phyloP scores from a whole-genome alignment of 305 asterid genomes.

The Fraxinus ornus region DNA sequence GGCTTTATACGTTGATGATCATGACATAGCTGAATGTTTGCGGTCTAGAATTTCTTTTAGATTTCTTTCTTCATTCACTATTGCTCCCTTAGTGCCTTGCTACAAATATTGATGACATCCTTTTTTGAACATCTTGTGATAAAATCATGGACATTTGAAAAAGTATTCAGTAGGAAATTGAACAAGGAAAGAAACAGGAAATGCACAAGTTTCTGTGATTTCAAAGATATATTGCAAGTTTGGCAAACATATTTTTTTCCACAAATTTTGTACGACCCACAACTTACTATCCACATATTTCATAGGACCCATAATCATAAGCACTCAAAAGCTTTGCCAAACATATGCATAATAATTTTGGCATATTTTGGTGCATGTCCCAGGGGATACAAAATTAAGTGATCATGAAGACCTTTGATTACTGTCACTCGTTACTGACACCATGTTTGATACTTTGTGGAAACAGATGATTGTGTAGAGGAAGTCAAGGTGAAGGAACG shows the following conservation, averaged over 20 bases:
- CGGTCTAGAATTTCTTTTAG: too few species aligned
- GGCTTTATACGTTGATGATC: background rate
- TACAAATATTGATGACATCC: background rate
- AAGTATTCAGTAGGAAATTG: background rate
- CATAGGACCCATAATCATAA: too few species aligned
- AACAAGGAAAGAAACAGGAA: background rate
- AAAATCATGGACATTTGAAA: background rate
- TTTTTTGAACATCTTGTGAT: background rate
- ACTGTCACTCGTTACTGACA: background rate
- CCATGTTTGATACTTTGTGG: background rate
- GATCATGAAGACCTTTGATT: background rate
- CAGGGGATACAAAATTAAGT: background rate
- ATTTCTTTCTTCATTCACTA: background rate
- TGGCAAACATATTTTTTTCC: too few species aligned
- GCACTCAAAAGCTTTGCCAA: too few species aligned
- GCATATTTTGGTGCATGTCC: background rate
- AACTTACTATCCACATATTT: too few species aligned
- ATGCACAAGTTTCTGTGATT: background rate
- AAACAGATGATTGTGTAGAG: background rate
- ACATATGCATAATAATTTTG: background rate
- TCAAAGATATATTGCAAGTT: too few species aligned
- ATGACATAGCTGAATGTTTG: background rate
- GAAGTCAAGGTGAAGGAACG: constrained; percentile 30
- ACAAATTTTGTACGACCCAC: too few species aligned
- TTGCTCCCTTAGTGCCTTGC: background rate